Conservation (phyloP, 2,329 filamentous ascomycete species). For the Geosmithia putterillii region DNA sequence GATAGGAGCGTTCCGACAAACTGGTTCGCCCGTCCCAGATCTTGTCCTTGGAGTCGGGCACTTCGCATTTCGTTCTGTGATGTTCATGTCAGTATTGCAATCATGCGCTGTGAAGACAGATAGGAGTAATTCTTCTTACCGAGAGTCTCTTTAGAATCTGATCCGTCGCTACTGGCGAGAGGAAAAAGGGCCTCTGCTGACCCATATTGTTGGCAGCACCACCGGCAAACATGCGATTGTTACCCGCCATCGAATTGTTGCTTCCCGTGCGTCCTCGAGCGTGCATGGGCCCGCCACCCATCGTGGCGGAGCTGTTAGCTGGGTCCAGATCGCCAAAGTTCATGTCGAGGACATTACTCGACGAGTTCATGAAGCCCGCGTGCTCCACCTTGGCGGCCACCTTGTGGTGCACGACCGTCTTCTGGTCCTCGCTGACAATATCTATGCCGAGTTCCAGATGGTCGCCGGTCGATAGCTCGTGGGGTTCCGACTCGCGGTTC, state of each 20-base stretch:
- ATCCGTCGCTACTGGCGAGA: slow-evolving; percentile 83
- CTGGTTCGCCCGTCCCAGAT: slow-evolving; percentile 69
- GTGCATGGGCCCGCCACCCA: slow-evolving; percentile 51
- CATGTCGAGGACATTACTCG: slow-evolving; percentile 71
- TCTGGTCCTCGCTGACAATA: slow-evolving; percentile 97
- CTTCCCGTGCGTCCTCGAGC: slow-evolving; percentile 59
- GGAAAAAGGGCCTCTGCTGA: slow-evolving; percentile 73
- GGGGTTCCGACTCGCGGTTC: slow-evolving; percentile 90
- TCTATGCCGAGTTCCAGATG: slow-evolving; percentile 93
- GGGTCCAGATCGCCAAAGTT: slow-evolving; percentile 89
- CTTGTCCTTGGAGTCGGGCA: slow-evolving; percentile 76
- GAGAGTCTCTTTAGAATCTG: slow-evolving; percentile 65
- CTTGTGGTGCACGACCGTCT: slow-evolving; percentile 96
- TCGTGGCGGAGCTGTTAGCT: slow-evolving; percentile 60
- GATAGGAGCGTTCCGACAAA: slow-evolving; percentile 69
- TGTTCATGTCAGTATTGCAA: background rate
- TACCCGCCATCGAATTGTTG: slow-evolving; percentile 49
- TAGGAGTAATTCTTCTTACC: too few species aligned
- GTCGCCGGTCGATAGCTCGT: slow-evolving; percentile 84
- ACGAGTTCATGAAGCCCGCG: slow-evolving; percentile 67
- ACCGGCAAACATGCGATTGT: slow-evolving; percentile 46
- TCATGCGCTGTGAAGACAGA: background rate
- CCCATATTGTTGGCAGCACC: slow-evolving; percentile 44
- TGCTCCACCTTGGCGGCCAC: slow-evolving; percentile 95
- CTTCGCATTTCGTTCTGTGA: slow-evolving; percentile 75